Conservation (phyloP, 2,329 filamentous ascomycete species). For the Colletotrichum costaricense region DNA sequence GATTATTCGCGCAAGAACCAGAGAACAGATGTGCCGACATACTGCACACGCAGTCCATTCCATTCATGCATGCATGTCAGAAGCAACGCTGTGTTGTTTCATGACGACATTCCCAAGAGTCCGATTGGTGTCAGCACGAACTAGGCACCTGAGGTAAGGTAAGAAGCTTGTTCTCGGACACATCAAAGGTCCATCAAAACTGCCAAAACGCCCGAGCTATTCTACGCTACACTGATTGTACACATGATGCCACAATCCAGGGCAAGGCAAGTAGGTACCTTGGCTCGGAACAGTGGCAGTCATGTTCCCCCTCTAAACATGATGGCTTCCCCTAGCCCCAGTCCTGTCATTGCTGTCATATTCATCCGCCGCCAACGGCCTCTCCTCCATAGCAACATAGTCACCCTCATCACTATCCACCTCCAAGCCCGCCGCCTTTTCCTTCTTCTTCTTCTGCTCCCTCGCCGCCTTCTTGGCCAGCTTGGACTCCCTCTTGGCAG, state of each 20-base stretch:
- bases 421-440: background rate
- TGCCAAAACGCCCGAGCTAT: constrained; percentile 14
- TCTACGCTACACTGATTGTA: background rate
- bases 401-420: background rate
- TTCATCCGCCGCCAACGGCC: background rate
- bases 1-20: background rate
- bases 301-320: background rate
- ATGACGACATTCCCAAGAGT: background rate
- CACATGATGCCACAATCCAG: background rate
- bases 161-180: constrained; percentile 3
- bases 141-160: background rate
- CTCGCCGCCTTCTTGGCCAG: background rate
- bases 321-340: background rate
- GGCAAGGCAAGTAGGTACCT: background rate
- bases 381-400: background rate
- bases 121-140: background rate
- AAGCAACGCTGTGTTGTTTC: constrained; percentile 8
- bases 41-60: background rate
- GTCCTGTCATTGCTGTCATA: constrained; percentile 17
- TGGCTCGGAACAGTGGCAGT: background rate
- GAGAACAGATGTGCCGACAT: background rate
- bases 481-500: background rate
- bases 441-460: constrained; percentile 2
- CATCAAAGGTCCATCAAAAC: background rate
- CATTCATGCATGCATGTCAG: background rate